Conservation (phyloP, 352 stramenopile species). For the Pythium aquatile region DNA sequence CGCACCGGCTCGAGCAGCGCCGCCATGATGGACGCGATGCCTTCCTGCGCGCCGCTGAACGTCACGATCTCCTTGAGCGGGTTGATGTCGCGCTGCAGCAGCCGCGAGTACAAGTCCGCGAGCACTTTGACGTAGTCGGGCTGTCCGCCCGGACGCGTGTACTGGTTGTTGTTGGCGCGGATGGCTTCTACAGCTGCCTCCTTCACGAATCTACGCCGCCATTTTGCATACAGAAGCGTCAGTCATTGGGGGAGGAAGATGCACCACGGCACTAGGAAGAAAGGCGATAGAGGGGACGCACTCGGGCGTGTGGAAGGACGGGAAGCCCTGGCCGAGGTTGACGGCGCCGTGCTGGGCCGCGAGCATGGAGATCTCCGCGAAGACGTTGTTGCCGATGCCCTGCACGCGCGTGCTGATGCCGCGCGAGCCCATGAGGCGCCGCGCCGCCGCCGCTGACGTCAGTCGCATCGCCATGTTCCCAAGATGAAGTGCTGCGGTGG, state of each 20-base stretch:
- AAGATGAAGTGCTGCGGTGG: neutral
- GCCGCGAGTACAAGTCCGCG: constrained; percentile 73
- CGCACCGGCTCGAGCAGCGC: constrained; percentile 68
- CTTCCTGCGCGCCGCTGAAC: constrained; percentile 87
- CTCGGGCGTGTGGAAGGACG: constrained; percentile 90
- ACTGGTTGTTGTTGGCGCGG: constrained; percentile 81
- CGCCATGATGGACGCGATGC: constrained; percentile 79
- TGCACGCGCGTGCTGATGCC: constrained; percentile 61
- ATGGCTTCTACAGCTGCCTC: constrained; percentile 84
- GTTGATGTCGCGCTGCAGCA: constrained; percentile 66
- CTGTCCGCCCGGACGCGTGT: constrained; percentile 86
- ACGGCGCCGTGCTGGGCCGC: constrained; percentile 78
- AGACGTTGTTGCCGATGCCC: constrained; percentile 77
- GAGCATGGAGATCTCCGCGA: constrained; percentile 86
- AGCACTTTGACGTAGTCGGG: constrained; percentile 76
- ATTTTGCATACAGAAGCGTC: neutral
- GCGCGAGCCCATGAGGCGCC: constrained; percentile 19
- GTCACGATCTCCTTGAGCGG: constrained; percentile 82
- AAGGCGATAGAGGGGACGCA: constrained; percentile 12
- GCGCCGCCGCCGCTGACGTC: neutral
- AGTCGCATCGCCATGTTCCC: neutral
- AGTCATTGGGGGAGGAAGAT: neutral
- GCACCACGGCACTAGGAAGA: neutral
- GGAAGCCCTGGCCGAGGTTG: constrained; percentile 97
- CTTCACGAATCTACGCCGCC: constrained; percentile 76